A percentile compares a stretch with the other conserved stretches of the same genome.
Evolutionary conservation across 495 filamentous ascomycete genomes (phyloP).

Genomic region (Talaromyces wortmannii): DNA sequence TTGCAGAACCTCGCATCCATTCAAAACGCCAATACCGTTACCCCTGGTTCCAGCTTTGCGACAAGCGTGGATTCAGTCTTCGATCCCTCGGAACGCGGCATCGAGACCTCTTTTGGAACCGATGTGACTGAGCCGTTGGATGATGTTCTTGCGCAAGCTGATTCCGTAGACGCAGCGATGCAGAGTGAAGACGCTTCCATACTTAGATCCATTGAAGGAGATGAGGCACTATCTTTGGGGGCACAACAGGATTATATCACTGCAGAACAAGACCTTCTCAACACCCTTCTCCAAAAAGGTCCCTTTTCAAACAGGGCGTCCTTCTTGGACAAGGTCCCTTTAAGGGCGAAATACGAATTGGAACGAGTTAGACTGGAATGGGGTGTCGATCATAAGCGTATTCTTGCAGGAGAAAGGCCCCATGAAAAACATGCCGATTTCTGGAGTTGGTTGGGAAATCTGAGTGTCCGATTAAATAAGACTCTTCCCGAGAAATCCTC

Average conservation of each 20-base stretch:
- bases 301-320: slow-evolving; percentile 25
- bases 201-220: slow-evolving; percentile 5
- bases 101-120: slow-evolving; percentile 26
- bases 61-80: slow-evolving; percentile 15
- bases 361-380: slow-evolving; percentile 30
- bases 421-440: slow-evolving; percentile 25
- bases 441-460: slow-evolving; percentile 28
- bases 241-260: slow-evolving; percentile 1
- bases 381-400: slow-evolving; percentile 23
- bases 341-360: slow-evolving; percentile 40
- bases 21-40: neutral
- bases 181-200: slow-evolving; percentile 15
- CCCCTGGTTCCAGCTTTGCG: slow-evolving; percentile 15
- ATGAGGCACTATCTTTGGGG: neutral
- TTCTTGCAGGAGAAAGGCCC: slow-evolving; percentile 18
- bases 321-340: slow-evolving; percentile 20
- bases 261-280: slow-evolving; percentile 17
- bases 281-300: slow-evolving; percentile 18
- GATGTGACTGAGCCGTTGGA: slow-evolving; percentile 22
- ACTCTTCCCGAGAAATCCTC: slow-evolving; percentile 31
- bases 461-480: slow-evolving; percentile 20
- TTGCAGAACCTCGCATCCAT: neutral
- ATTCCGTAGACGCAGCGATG: slow-evolving; percentile 22
- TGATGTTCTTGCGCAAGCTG: slow-evolving; percentile 22
- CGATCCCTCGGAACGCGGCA: slow-evolving; percentile 4